Evolutionary conservation across 352 stramenopile species (phyloP), one percentile per base, ranked within the genome.

Genomic region (Phytophthora tubulina): DNA sequence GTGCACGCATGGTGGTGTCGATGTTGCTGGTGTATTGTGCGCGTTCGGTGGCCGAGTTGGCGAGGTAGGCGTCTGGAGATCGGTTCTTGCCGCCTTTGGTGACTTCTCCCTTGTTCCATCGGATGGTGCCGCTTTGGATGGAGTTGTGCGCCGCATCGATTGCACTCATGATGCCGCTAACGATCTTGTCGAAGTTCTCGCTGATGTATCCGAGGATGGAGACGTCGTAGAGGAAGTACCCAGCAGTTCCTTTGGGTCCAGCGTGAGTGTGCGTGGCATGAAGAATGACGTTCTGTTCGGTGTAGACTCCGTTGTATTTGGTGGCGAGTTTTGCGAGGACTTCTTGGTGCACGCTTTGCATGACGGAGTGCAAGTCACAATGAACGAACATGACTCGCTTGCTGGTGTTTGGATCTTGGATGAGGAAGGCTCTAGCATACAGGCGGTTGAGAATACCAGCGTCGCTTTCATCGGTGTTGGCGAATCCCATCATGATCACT

Each of bases 251-350:
- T 35, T 77, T 88, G 0, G 90, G 87, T 3, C 80, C 86, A 27
- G 83, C 87, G 69, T 97, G 91, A 15, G 90, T 96, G 75, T 97
- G 91, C 2, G 86, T 96, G 35, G 86, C 89, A 60, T 86, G 86
- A 2, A 96, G 77, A 17, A 84, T 72, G 13, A 94, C 73, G 63
- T 93, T 95, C 52, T 92, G 80, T 49, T 79, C 80, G 8, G 75
- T 75, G 80, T 88, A 88, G 14, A 85, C 10, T 10, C 77, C 64
- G 36, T 38, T 57, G 58, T 84, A 88, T 48, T 83, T 84, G 64
- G 21, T 57, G 30, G 55, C 60, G 30, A 89, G 69, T 45, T 87
- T 48, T 27, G 66, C 55, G 15, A 89, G 66, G 32, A 88, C 82
- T 49, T 89, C 73, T 38, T 87, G 76, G 44, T 89, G 82, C n/a